These are phyloP conservation scores for Trichoderma endophyticum DNA, from an alignment of 2,329 filamentous ascomycete species.

Conservation along the genomic window DNA sequence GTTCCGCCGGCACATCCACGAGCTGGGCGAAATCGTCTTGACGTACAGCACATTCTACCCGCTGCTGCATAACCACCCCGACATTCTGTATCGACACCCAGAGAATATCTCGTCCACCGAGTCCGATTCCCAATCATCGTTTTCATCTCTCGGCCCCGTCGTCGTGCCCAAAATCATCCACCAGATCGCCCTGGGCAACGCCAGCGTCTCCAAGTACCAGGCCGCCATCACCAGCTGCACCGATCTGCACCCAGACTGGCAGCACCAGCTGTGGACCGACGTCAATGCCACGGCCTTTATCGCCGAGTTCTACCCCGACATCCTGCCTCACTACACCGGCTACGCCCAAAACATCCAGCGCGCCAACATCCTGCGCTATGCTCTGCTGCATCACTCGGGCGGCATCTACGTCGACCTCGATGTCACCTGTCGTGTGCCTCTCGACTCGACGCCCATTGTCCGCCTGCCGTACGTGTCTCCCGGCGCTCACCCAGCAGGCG, in stretches of 20 bases:
- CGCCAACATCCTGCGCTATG: constrained; percentile 26
- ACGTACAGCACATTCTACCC: constrained; percentile 20
- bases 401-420: constrained; percentile 29
- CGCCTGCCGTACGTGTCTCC: constrained; percentile 24
- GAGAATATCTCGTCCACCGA: not conserved
- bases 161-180: constrained; percentile 24
- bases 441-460: constrained; percentile 23
- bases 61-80: constrained; percentile 13
- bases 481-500: constrained; percentile 25
- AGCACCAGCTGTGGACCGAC: constrained; percentile 26
- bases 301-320: constrained; percentile 23
- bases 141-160: not conserved
- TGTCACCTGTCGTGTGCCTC: constrained; percentile 22
- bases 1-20: constrained; percentile 17
- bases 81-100: constrained; percentile 17
- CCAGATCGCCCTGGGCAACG: constrained; percentile 40
- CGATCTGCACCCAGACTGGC: constrained; percentile 24
- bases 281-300: constrained; percentile 26
- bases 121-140: not conserved
- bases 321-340: constrained; percentile 24
- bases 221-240: constrained; percentile 23
- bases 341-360: constrained; percentile 26
- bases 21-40: constrained; percentile 16
- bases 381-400: constrained; percentile 25
- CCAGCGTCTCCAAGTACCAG: constrained; percentile 37